phyloP scores from a whole-genome alignment of 2,329 filamentous ascomycete species.

The Xylaria arbuscula region DNA sequence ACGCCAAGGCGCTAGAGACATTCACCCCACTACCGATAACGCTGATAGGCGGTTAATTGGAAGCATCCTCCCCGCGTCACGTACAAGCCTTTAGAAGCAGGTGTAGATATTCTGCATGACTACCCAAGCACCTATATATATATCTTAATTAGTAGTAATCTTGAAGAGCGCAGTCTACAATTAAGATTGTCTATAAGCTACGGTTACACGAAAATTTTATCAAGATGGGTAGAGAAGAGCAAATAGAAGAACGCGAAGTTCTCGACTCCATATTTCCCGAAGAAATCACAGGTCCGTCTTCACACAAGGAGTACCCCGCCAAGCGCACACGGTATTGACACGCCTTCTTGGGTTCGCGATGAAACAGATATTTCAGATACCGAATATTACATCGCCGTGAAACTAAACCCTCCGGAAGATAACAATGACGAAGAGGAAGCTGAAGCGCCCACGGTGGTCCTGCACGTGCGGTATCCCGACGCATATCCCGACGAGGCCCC shows the following conservation, averaged over 20 bases:
- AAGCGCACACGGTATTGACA: conserved; percentile 27
- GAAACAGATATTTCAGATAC: conserved; percentile 84
- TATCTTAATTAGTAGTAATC: background rate
- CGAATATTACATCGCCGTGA: conserved; percentile 86
- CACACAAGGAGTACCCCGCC: conserved; percentile 26
- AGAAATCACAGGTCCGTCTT: conserved; percentile 84
- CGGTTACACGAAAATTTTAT: background rate
- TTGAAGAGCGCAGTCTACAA: background rate
- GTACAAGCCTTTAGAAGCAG: background rate
- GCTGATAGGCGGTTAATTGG: conserved; percentile 21
- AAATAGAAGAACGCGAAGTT: conserved; percentile 95
- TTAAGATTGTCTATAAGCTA: background rate
- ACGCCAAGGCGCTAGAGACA: conserved; percentile 13
- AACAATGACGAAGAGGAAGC: conserved; percentile 70
- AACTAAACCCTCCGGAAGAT: conserved; percentile 78
- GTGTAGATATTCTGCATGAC: background rate
- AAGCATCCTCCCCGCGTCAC: conserved; percentile 6
- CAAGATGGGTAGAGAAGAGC: conserved; percentile 82
- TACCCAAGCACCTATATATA: conserved; percentile 3
- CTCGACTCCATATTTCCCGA: conserved; percentile 98
- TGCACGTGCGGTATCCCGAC: conserved; percentile 90
- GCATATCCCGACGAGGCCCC: conserved; percentile 91
- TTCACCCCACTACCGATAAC: conserved; percentile 39
- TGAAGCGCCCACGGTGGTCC: conserved; percentile 77
- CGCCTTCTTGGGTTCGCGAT: background rate